These are phyloP conservation scores for Agaricus subrufescens DNA, from an alignment of 768 basidiomycete genomes.

Conservation along the genomic window DNA sequence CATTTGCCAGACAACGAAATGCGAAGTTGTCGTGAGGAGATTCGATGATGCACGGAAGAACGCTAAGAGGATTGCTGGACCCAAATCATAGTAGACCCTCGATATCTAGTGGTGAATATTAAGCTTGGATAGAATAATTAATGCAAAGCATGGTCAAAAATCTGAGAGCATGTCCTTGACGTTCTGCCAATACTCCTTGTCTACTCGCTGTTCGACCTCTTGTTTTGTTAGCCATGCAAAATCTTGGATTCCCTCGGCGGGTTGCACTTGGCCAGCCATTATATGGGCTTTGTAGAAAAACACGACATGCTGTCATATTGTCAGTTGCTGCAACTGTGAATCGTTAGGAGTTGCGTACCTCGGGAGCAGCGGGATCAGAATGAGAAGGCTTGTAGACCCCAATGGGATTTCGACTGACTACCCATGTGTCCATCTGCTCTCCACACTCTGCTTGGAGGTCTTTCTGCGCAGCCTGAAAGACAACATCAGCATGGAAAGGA, in stretches of 20 bases:
- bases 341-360: constrained; percentile 25
- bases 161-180: constrained; percentile 83
- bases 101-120: background rate
- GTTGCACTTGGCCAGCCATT: constrained; percentile 75
- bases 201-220: constrained; percentile 74
- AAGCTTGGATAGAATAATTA: constrained; percentile 10
- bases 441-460: constrained; percentile 73
- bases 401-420: constrained; percentile 86
- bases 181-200: constrained; percentile 66
- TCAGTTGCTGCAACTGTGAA: background rate
- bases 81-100: constrained; percentile 27
- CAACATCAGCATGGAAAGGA: background rate
- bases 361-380: constrained; percentile 22
- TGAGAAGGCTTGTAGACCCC: constrained; percentile 62
- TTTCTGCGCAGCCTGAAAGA: constrained; percentile 63
- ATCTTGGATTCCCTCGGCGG: constrained; percentile 54
- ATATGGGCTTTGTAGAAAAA: constrained; percentile 97
- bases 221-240: constrained; percentile 95
- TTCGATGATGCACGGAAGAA: constrained; percentile 90
- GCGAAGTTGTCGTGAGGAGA: constrained; percentile 79
- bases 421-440: constrained; percentile 85
- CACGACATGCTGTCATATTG: constrained; percentile 47
- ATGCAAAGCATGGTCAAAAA: constrained; percentile 26
- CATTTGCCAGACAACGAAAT: constrained; percentile 86
- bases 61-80: constrained; percentile 47